phyloP scores from a whole-genome alignment of 257 asterid genomes.

The Cruciata laevipes region DNA sequence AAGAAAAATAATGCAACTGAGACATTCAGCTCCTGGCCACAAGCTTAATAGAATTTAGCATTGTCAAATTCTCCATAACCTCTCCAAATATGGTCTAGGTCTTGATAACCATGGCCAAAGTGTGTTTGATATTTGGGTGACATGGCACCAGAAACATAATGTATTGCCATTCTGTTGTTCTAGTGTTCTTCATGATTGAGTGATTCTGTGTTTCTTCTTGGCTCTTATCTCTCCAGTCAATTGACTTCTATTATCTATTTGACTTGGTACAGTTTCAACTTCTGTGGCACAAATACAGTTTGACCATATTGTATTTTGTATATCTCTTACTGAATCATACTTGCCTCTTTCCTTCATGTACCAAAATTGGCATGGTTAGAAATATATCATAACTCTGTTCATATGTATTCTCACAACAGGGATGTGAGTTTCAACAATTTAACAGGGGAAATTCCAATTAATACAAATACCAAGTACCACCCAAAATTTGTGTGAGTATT shows the following conservation, averaged over 20 bases:
- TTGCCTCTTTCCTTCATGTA: not conserved
- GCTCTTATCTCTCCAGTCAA: not conserved
- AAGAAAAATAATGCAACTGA: not conserved
- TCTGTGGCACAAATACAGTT: not conserved
- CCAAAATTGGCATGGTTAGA: not conserved
- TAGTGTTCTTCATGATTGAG: not conserved
- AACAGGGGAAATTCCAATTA: constrained; percentile 48
- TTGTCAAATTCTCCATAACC: not conserved
- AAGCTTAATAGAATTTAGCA: not conserved
- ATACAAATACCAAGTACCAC: constrained; percentile 36
- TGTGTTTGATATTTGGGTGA: not conserved
- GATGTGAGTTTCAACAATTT: constrained; percentile 79
- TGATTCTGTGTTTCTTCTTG: not conserved
- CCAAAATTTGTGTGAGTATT: constrained; percentile 60
- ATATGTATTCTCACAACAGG: constrained; percentile 36
- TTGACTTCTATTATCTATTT: not conserved
- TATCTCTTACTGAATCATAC: not conserved
- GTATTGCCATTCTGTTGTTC: not conserved
- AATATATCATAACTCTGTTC: not conserved
- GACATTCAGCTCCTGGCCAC: not conserved
- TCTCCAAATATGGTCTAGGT: not conserved
- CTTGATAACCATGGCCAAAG: not conserved
- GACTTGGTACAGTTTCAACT: not conserved
- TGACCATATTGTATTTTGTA: not conserved
- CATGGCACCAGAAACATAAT: not conserved